Evolutionary conservation across 2,329 filamentous ascomycete genomes (phyloP).

Genomic region (Colletotrichum destructivum): DNA sequence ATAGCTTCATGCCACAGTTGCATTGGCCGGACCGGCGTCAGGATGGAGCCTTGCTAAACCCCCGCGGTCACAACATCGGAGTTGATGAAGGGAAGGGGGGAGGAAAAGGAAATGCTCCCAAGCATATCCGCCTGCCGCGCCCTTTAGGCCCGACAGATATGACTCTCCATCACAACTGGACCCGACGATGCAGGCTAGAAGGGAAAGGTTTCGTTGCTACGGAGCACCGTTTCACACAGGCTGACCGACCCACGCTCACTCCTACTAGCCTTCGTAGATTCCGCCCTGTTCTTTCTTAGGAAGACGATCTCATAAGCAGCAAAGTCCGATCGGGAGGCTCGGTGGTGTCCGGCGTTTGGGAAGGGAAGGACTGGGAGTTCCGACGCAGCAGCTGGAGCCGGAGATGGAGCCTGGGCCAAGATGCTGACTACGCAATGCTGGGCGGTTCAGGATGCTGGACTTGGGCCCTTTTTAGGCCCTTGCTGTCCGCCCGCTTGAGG

Average conservation of each 20-base stretch:
- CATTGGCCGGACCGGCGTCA: constrained; percentile 37
- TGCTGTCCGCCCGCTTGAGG: constrained; percentile 35
- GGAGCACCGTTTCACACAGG: constrained; percentile 41
- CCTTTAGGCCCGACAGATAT: constrained; percentile 31
- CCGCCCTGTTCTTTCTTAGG: constrained; percentile 21
- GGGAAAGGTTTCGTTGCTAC: constrained; percentile 33
- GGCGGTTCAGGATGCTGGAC: constrained; percentile 29
- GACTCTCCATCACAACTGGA: constrained; percentile 39
- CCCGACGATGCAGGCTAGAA: constrained; percentile 23
- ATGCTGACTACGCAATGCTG: constrained; percentile 10
- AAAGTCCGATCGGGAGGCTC: constrained; percentile 42
- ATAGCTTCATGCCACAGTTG: constrained; percentile 38
- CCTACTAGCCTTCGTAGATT: constrained; percentile 20
- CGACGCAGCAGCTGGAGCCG: constrained; percentile 36
- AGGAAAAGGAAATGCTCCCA: constrained; percentile 25
- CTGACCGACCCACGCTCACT: constrained; percentile 34
- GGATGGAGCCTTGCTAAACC: constrained; percentile 32
- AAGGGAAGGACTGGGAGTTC: constrained; percentile 35
- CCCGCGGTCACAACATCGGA: constrained; percentile 30
- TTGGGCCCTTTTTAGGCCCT: constrained; percentile 34
- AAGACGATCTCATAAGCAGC: constrained; percentile 26
- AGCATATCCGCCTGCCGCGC: constrained; percentile 34
- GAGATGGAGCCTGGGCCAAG: constrained; percentile 35
- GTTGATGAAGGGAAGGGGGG: constrained; percentile 15
- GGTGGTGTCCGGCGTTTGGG: constrained; percentile 42